Base-by-base conservation (phyloP, 2,329 filamentous ascomycete species). In the Sporothrix humicola region DNA sequence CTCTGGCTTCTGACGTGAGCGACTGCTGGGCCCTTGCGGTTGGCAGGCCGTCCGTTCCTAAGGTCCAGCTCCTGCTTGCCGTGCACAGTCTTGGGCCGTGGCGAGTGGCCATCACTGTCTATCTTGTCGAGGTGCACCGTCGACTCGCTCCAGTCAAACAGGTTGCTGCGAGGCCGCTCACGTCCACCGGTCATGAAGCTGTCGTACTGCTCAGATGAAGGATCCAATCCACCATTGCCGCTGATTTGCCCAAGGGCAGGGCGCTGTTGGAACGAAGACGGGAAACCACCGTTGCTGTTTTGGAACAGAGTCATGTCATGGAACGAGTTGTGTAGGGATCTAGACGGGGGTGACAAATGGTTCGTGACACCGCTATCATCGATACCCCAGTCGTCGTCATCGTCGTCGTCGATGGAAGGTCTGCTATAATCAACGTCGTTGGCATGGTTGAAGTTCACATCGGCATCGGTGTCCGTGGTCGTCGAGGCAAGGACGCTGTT, bases 111-210 rank as follows among this genome's bases (percentile, higher is more conserved):
- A 74, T 86, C 87, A 17, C 83, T 82, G 65, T 91, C 88, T 71
- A 85, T 82, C 81, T 90, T 92, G 31, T 92, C 91, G 74, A 88
- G 84, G 7, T 84, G 82, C 8, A 74, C 74, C 37, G 87, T 82
- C 15, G 91, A 86, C 80, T 95, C 93, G 66, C 90, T 90, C 92
- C 92, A 94, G 80, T 95, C 92, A 77, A 95, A 95, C 2, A 95
- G 84, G 77, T 87, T 94, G 80, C 91, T 92, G 75, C 88, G 83
- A 2, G 88, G 87, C 15, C 88, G 85, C 71, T 90, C 87, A 59
- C 77, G 56, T 2, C 80, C 54, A 76, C 73, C 56, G 75, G 73
- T n/a, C 1, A 54, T n/a, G 12, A 50, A 59, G 2, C 26, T 66
- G 12, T 73, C 76, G 48, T 81, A 77, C 31, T 75, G 75, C 63